Conservation (phyloP, 225 moss, liverwort and hornwort genomes). For the Polytrichum commune region DNA sequence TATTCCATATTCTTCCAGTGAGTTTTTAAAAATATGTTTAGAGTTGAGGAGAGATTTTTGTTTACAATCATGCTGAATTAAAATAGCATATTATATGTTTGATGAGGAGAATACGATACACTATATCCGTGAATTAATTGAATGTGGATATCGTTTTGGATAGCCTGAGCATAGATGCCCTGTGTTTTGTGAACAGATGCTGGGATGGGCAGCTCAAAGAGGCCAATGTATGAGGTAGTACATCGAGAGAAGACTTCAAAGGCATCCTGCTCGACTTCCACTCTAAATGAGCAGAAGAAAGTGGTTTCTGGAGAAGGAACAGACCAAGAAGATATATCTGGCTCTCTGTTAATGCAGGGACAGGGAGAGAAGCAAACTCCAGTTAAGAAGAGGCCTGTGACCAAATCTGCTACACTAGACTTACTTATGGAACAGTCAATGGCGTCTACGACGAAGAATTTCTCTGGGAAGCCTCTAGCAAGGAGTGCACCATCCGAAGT, state of each 20-base stretch:
- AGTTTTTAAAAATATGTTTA: too few species aligned
- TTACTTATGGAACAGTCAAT: constrained; percentile 7
- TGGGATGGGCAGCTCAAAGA: constrained; percentile 35
- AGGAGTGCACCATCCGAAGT: background rate
- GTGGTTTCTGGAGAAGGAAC: constrained; percentile 2
- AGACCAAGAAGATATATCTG: constrained; percentile 7
- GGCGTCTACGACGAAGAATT: background rate
- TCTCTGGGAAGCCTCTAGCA: background rate
- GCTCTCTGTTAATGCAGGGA: constrained; percentile 6
- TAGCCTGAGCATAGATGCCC: too few species aligned
- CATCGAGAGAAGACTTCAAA: constrained; percentile 29
- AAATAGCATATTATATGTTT: too few species aligned
- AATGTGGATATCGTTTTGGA: too few species aligned
- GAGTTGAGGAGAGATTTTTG: too few species aligned
- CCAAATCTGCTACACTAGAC: background rate
- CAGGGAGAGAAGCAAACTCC: constrained; percentile 6
- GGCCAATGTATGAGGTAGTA: constrained; percentile 43
- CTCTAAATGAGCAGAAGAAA: constrained; percentile 15
- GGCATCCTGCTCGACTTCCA: constrained; percentile 33
- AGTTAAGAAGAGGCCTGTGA: constrained; percentile 1
- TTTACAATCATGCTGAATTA: too few species aligned
- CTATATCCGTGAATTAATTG: too few species aligned
- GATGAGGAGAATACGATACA: too few species aligned
- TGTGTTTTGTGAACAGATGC: constrained; percentile 9
- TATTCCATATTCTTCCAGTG: too few species aligned